These are phyloP conservation scores for Dipteronia sinensis DNA, from an alignment of 345 rosid genomes.

Conservation along the genomic window DNA sequence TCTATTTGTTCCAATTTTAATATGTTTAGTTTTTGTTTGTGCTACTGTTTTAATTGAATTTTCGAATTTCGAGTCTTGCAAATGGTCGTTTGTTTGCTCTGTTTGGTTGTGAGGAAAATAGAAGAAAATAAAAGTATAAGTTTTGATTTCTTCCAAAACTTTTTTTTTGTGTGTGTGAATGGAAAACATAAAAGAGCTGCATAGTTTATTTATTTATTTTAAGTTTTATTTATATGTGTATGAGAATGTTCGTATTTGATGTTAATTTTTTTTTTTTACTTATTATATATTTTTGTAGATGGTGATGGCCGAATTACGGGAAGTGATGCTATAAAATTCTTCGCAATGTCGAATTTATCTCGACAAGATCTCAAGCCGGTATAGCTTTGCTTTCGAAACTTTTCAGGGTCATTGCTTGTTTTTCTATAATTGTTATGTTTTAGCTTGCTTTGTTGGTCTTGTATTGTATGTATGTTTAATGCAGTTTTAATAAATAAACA, in stretches of 20 bases:
- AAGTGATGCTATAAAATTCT: slow-evolving; percentile 79
- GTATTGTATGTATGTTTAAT: background rate
- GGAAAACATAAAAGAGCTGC: too few species aligned
- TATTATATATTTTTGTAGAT: slow-evolving; percentile 39
- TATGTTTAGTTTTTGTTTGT: background rate
- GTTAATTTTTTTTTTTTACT: background rate
- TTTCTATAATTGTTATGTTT: too few species aligned
- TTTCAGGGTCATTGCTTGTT: background rate
- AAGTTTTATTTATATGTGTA: background rate
- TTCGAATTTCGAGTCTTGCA: background rate
- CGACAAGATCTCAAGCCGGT: slow-evolving; percentile 93
- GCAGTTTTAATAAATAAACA: too few species aligned
- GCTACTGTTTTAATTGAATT: background rate
- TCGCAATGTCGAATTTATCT: slow-evolving; percentile 71
- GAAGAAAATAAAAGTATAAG: background rate
- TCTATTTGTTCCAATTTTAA: background rate
- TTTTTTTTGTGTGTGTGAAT: too few species aligned
- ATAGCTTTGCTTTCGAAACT: background rate
- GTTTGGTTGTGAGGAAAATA: background rate
- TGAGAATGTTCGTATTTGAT: background rate
- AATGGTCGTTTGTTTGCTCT: background rate
- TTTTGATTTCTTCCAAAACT: too few species aligned
- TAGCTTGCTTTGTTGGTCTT: background rate
- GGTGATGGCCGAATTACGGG: slow-evolving; percentile 92
- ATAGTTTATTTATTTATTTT: background rate